Evolutionary conservation across 2,329 filamentous ascomycete species (phyloP).

Genomic region (Calycina herbarum): DNA sequence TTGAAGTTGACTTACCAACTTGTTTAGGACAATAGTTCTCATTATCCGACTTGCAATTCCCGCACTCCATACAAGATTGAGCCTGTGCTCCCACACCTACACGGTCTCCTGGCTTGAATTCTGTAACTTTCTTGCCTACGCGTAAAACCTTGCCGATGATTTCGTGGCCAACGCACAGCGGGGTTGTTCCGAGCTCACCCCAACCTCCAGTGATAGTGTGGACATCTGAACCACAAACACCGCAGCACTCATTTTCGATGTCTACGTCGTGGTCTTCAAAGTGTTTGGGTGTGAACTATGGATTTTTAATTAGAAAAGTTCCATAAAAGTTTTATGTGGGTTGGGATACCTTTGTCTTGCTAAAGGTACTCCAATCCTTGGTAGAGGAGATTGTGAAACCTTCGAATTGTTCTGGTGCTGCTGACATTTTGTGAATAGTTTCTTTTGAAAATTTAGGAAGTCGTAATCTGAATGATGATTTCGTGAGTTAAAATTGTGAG

Average conservation of each 20-base stretch:
- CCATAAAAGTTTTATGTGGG: background rate
- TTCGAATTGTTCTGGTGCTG: constrained; percentile 57
- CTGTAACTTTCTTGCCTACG: constrained; percentile 62
- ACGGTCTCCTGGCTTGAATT: constrained; percentile 50
- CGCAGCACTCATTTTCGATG: constrained; percentile 80
- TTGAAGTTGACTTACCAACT: constrained; percentile 18
- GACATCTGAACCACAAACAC: constrained; percentile 70
- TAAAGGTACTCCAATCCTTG: constrained; percentile 32
- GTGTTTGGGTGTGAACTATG: constrained; percentile 64
- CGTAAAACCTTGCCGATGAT: constrained; percentile 44
- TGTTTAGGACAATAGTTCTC: constrained; percentile 33
- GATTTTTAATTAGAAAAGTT: background rate
- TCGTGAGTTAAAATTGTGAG: no score
- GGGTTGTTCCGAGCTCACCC: constrained; percentile 24
- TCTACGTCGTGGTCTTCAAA: constrained; percentile 87
- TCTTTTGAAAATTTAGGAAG: background rate
- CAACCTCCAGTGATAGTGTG: constrained; percentile 65
- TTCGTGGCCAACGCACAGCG: constrained; percentile 47
- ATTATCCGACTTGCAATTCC: constrained; percentile 27
- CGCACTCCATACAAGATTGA: constrained; percentile 50
- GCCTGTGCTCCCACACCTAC: constrained; percentile 55
- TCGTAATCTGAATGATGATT: no score
- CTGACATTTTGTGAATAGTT: constrained; percentile 17
- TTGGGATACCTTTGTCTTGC: background rate
- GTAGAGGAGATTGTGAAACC: constrained; percentile 54